Evolutionary conservation across 768 basidiomycete genomes (phyloP).

Genomic region (Hydnomerulius pinastri): DNA sequence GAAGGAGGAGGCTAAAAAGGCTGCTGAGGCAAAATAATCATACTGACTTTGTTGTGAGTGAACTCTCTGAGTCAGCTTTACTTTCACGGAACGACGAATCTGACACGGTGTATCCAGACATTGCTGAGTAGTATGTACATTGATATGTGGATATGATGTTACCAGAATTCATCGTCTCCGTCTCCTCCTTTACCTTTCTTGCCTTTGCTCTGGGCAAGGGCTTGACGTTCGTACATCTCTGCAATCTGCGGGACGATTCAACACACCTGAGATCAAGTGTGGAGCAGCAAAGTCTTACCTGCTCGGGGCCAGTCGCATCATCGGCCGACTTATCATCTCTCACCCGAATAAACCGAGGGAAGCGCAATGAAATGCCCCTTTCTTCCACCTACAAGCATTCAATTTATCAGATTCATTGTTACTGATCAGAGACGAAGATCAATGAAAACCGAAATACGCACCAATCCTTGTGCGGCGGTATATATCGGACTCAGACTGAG

Average conservation of each 20-base stretch:
- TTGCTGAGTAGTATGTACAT: slow-evolving; percentile 17
- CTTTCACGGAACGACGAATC: not conserved
- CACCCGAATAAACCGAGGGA: slow-evolving; percentile 90
- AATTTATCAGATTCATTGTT: not conserved
- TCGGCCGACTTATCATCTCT: slow-evolving; percentile 94
- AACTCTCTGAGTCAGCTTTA: not conserved
- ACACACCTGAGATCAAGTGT: not conserved
- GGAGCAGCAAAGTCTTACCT: slow-evolving; percentile 49
- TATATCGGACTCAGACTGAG: slow-evolving; percentile 95
- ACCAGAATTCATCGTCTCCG: slow-evolving; percentile 82
- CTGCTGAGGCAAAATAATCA: slow-evolving; percentile 25
- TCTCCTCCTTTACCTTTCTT: slow-evolving; percentile 66
- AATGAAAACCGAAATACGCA: slow-evolving; percentile 38
- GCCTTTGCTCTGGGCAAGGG: slow-evolving; percentile 72
- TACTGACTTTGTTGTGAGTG: not conserved
- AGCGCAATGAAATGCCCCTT: slow-evolving; percentile 92
- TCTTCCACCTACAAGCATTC: slow-evolving; percentile 63
- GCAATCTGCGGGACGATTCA: slow-evolving; percentile 57
- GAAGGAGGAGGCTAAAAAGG: slow-evolving; percentile 43
- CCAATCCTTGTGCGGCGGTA: slow-evolving; percentile 90
- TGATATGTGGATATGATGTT: slow-evolving; percentile 22
- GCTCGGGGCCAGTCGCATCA: slow-evolving; percentile 91
- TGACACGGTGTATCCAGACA: slow-evolving; percentile 6
- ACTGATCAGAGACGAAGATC: slow-evolving; percentile 1
- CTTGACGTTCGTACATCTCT: slow-evolving; percentile 92